Evolutionary conservation across 169 alveolate genomes (phyloP), one percentile per base, ranked within the genome.

Genomic region (Cryptosporidium baileyi): DNA sequence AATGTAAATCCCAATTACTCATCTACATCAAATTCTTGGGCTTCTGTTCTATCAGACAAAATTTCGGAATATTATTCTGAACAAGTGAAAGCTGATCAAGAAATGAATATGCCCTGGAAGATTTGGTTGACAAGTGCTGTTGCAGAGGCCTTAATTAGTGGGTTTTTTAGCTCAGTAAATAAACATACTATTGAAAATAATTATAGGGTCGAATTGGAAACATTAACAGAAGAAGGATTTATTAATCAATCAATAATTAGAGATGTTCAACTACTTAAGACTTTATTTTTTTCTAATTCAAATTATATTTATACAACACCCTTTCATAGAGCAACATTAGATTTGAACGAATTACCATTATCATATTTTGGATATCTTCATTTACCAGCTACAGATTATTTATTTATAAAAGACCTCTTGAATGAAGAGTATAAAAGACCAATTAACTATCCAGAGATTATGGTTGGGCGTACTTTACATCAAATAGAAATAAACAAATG

Each of bases 61-160:
- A 22, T 74, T 17, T 36, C 30, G 1, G 38, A 54, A 4, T 26
- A 32, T 36, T 61, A 51, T 38, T 19, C 26, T 43, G 67, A 57
- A 45, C 4, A 11, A 54, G 24, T 34, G 19, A 74, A 74, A 32
- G 11, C 81, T 22, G 17, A 65, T 36, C 81, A 61, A 8, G 81
- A 65, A 32, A 30, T 65, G 61, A 15, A 13, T 47, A 45, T 65
- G 49, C 52, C 40, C 17, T 65, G 81, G 81, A 74, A 74, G 24
- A 57, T 41, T 22, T 74, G 85, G 85, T 74, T 74, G 30, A 74
- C 67, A n/a, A 44, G 43, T 24, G 61, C 65, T 17, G 85, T 74
- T 74, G 85, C 85, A 52, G 85, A 74, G 38, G 63, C 85, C 32
- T 40, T 74, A 22, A 51, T 74, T 41, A 24, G 19, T 38, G 38